Evolutionary conservation across 176 grass and related monocot species (phyloP), one percentile per base, ranked within the genome.

Genomic region (Echinochloa phyllopogon): DNA sequence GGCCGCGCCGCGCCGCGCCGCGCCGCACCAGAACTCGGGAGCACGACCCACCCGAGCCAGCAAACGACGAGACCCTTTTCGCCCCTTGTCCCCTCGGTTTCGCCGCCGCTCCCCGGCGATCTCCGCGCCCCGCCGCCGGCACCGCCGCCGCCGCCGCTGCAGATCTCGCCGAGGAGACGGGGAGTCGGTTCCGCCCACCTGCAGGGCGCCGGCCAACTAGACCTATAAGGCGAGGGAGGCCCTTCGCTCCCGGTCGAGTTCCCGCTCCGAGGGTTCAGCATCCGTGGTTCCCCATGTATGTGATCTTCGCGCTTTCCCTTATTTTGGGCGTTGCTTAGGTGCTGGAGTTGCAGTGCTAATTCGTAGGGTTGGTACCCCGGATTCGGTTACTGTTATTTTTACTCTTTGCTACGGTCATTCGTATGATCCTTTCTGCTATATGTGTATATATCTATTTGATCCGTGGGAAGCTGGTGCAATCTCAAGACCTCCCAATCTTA

Each of bases 91-190:
- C 57, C 80, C 79, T 88, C n/a, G 61, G 83, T 81, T 76, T 81
- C 62, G 69, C 44, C 87, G 77, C 71, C 62, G 83, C 82, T 61
- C 65, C 27, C 83, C 75, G 76, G 83, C 53, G 77, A 89, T 89
- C 87, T 85, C 87, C 77, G 18, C 69, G 10, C 21, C 24, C 20
- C 24, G 61, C 33, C 76, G 43, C 38, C 65, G 36, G 8, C 38
- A 27, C 47, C 27, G 29, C 27, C 50, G 15, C 37, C 38, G 44
- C 47, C 27, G 29, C 27, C 50, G 15, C 37, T 25, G 12, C 43
- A 48, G 81, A 83, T 83, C 81, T 73, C 43, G 6, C 29, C 42
- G 40, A 63, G 69, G 67, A 62, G 25, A 11, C 42, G 6, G 45
- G 55, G 81, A 37, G 29, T 64, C 69, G 57, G 10, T 74, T 17